Conservation (phyloP, 2,329 filamentous ascomycete species). For the Xylariaceae sp. region DNA sequence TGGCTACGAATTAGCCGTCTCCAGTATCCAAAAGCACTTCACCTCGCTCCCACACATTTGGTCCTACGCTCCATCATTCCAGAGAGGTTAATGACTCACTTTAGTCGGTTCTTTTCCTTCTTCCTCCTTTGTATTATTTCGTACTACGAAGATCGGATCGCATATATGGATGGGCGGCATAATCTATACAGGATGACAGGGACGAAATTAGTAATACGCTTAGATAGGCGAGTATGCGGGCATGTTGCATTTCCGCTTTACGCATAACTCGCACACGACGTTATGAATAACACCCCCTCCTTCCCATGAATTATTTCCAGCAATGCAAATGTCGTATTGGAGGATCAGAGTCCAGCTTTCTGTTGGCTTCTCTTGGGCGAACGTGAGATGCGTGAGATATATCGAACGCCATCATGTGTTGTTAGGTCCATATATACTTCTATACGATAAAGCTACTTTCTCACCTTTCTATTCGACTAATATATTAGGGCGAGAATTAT, state of each 20-base stretch:
- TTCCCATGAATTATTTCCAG: not conserved
- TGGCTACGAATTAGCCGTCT: not conserved
- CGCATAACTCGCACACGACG: not conserved
- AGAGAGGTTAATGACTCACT: no score
- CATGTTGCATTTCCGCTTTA: conserved; percentile 2
- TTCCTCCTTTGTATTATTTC: not conserved
- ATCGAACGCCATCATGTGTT: no score
- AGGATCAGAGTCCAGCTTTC: no score
- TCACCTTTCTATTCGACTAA: no score
- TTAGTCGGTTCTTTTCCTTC: not conserved
- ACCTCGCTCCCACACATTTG: not conserved
- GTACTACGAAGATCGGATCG: not conserved
- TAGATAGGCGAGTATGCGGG: conserved; percentile 2
- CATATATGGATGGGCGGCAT: not conserved
- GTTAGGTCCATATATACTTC: no score
- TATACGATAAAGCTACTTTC: no score
- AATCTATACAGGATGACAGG: conserved; percentile 5
- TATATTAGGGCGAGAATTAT: no score
- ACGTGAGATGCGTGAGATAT: no score
- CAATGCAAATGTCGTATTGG: no score
- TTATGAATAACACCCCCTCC: not conserved
- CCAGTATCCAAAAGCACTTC: not conserved
- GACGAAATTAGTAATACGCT: conserved; percentile 6
- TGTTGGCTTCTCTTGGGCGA: no score
- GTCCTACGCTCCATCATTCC: not conserved